Percentiles rank a stretch among this genome's conserved stretches.
Conservation (phyloP, 2,329 filamentous ascomycete species). For the Cordyceps militaris region DNA sequence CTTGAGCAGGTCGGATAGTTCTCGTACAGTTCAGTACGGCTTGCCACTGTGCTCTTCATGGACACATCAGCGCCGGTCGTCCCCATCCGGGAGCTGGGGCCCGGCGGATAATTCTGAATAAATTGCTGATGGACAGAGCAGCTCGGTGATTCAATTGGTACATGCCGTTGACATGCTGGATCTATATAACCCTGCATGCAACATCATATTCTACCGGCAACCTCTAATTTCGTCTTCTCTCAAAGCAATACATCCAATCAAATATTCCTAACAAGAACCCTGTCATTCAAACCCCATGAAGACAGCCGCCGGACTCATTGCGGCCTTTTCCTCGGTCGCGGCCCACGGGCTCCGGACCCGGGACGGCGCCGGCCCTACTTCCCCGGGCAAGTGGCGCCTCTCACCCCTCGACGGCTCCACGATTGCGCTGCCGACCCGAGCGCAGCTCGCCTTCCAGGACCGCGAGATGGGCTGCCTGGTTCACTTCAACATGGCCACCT, state of each 20-base stretch:
- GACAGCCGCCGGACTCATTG: background rate
- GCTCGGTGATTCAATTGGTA: background rate
- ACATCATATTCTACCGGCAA: background rate
- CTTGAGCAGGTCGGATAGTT: too few species aligned
- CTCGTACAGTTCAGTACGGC: background rate
- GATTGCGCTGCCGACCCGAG: slow-evolving; percentile 21
- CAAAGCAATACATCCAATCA: background rate
- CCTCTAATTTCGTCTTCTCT: background rate
- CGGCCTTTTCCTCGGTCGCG: background rate
- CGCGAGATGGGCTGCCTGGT: slow-evolving; percentile 21
- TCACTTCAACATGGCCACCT: slow-evolving; percentile 22
- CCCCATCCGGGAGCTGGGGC: background rate
- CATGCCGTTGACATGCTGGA: background rate
- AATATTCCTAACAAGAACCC: too few species aligned
- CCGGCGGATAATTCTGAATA: background rate
- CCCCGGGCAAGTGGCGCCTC: slow-evolving; percentile 14
- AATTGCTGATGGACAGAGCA: background rate
- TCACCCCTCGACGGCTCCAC: slow-evolving; percentile 22
- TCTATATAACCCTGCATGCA: background rate
- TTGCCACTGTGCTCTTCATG: too few species aligned
- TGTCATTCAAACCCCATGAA: background rate
- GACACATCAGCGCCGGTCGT: background rate
- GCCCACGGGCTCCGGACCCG: background rate
- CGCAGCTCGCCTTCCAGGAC: slow-evolving; percentile 22
- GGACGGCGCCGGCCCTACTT: background rate